Evolutionary conservation across 176 grass and related monocot genomes (phyloP), one percentile per base, ranked within the genome.

Genomic region (Aegilops umbellulata): DNA sequence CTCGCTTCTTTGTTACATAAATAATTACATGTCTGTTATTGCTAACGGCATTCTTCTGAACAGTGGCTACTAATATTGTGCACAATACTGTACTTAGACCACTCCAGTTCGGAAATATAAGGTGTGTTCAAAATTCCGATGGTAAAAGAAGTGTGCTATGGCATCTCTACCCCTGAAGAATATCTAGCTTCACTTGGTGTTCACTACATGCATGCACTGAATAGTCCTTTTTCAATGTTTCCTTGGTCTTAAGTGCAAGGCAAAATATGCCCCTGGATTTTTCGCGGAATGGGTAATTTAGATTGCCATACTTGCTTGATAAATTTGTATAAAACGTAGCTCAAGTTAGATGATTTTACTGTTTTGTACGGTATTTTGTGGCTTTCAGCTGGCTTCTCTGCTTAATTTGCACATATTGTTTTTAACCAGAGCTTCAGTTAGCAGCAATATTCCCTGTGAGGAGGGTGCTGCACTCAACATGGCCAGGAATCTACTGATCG

Each of bases 401-500:
- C 22, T 65, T 76, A 61, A 13, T 10, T 14, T 57, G 29, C 29
- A 51, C 46, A 15, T 16, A 4, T 69, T 69, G 9, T 51, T 49
- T 53, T 53, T 19, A 7, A 53, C 3, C 72, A 75, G 24, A 27
- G 6, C 39, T 76, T 51, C 24, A 42, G 47, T 15, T 51, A 85
- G 83, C 78, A 6, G 29, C 83, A 16, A 53, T 97, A 53, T 97
- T 41, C 34, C 87, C 36, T 87, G 80, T 55, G 90, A 92, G 70
- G 89, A 92, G 60, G 47, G 78, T 55, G 39, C 58, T 81, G 14
- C 84, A 35, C 25, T 84, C 77, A 6, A 65, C 76, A 39, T 97
- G 94, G 94, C 94, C 94, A 3, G 92, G 90, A 49, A 97, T 90
- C 61, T 94, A 94, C 82, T 72, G 87, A 34, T 60, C 88, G 26